Evolutionary conservation across 192 early-diverging fungal genomes (phyloP).

Genomic region (Coemansia sp.): DNA sequence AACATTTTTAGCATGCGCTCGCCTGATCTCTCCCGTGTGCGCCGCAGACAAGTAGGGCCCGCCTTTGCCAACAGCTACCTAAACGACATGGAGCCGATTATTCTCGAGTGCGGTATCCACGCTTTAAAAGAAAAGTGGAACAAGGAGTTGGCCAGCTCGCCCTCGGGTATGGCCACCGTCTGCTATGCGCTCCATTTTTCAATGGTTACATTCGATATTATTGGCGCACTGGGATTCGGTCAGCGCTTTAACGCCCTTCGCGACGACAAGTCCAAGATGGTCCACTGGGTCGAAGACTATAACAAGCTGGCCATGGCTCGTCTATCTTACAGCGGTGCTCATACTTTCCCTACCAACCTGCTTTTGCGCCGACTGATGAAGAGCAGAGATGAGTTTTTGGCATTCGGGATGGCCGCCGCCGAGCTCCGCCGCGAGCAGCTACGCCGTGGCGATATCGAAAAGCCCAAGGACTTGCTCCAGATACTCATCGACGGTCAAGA

Average conservation of each 20-base stretch:
- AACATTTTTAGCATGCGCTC: conserved; percentile 36
- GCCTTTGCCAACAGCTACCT: conserved; percentile 31
- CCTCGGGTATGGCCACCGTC: conserved; percentile 2
- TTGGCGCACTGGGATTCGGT: conserved; percentile 38
- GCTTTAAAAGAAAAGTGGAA: conserved; percentile 39
- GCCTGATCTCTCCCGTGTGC: conserved; percentile 18
- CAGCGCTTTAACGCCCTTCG: conserved; percentile 35
- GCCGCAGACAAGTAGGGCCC: conserved; percentile 32
- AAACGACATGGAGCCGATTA: conserved; percentile 27
- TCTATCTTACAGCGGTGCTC: conserved; percentile 2
- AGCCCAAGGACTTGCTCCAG: conserved; percentile 51
- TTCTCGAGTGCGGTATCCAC: conserved; percentile 29
- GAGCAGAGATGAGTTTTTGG: conserved; percentile 27
- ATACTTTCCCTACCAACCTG: conserved; percentile 17
- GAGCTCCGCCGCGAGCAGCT: conserved; percentile 15
- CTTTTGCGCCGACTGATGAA: conserved; percentile 10
- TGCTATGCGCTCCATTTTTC: conserved; percentile 31
- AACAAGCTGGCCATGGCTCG: conserved; percentile 11
- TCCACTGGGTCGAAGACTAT: conserved; percentile 25
- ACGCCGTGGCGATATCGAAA: conserved; percentile 8
- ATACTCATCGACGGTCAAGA: conserved; percentile 44
- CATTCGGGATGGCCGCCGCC: conserved; percentile 13
- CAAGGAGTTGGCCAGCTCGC: not conserved
- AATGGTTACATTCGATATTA: conserved; percentile 30
- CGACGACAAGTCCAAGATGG: conserved; percentile 17